These are phyloP conservation scores for Ophiostoma sp. DNA, from an alignment of 2,329 filamentous ascomycete genomes.

Conservation along the genomic window DNA sequence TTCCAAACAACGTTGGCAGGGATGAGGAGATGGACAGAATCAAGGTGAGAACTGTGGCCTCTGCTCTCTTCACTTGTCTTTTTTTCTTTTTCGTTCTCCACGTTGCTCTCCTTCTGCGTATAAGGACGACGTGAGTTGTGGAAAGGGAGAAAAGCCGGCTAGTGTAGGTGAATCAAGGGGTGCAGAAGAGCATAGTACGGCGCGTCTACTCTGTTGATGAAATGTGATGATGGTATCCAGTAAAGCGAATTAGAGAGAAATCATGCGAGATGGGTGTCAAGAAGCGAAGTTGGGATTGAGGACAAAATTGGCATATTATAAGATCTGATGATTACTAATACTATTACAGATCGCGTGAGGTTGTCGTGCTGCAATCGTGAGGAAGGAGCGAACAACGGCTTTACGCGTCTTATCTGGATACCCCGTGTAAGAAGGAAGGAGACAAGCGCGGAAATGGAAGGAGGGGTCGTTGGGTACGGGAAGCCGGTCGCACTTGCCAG, in stretches of 20 bases:
- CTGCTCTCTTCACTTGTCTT: not conserved
- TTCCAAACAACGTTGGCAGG: not conserved
- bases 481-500: not conserved
- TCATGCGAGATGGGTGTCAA: not conserved
- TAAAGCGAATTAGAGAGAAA: not conserved
- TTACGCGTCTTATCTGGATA: conserved; percentile 5
- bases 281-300: not conserved
- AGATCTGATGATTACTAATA: not conserved
- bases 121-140: not conserved
- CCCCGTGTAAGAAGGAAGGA: not conserved
- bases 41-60: not conserved
- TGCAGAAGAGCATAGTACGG: conserved; percentile 3
- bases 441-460: not conserved
- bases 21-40: not conserved
- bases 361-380: not conserved
- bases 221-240: not conserved
- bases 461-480: conserved; percentile 1
- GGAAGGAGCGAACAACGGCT: not conserved
- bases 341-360: not conserved
- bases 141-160: conserved; percentile 17
- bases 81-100: not conserved
- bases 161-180: conserved; percentile 19
- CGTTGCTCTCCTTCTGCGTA: not conserved
- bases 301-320: not conserved
- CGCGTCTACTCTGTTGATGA: conserved; percentile 6